A percentile compares a stretch with the other conserved stretches of the same genome.
Evolutionary conservation across 495 filamentous ascomycete species (phyloP).

Genomic region (Cryomyces antarcticus): DNA sequence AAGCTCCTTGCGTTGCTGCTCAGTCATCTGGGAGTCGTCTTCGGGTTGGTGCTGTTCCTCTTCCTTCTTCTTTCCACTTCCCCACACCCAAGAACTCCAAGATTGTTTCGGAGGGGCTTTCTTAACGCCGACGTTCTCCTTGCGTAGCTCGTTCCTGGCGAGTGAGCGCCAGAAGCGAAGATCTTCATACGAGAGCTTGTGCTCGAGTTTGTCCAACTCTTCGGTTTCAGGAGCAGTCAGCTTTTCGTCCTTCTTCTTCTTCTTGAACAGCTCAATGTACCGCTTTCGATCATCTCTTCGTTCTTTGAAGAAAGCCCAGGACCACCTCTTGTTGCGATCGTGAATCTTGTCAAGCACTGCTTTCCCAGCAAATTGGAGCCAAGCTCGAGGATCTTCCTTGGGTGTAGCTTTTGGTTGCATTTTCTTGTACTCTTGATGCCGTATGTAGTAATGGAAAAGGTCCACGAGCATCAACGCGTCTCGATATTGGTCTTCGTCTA

Average conservation of each 20-base stretch:
- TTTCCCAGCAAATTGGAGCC: constrained; percentile 75
- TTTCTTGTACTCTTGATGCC: constrained; percentile 93
- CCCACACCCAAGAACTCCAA: constrained; percentile 78
- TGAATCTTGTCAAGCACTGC: constrained; percentile 85
- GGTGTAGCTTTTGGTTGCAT: constrained; percentile 68
- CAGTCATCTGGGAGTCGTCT: constrained; percentile 65
- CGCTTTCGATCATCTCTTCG: constrained; percentile 71
- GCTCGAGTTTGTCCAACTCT: constrained; percentile 57
- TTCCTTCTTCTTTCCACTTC: constrained; percentile 31
- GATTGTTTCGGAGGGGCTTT: constrained; percentile 48
- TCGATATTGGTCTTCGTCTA: constrained; percentile 92
- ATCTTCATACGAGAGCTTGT: constrained; percentile 85
- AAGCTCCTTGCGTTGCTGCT: constrained; percentile 86
- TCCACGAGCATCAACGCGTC: constrained; percentile 95
- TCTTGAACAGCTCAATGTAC: constrained; percentile 89
- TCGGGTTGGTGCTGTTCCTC: constrained; percentile 34
- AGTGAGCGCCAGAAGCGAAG: constrained; percentile 90
- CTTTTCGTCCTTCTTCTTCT: constrained; percentile 64
- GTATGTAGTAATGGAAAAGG: constrained; percentile 93
- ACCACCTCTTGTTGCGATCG: constrained; percentile 73
- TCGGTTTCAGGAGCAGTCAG: constrained; percentile 46
- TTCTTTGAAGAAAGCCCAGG: constrained; percentile 85
- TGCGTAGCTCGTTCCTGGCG: constrained; percentile 81
- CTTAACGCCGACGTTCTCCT: constrained; percentile 73
- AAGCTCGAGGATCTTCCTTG: constrained; percentile 80